Percentiles rank a stretch among this genome's conserved stretches.
phyloP scores from a whole-genome alignment of 345 rosid species.

The Gossypium herbaceum region DNA sequence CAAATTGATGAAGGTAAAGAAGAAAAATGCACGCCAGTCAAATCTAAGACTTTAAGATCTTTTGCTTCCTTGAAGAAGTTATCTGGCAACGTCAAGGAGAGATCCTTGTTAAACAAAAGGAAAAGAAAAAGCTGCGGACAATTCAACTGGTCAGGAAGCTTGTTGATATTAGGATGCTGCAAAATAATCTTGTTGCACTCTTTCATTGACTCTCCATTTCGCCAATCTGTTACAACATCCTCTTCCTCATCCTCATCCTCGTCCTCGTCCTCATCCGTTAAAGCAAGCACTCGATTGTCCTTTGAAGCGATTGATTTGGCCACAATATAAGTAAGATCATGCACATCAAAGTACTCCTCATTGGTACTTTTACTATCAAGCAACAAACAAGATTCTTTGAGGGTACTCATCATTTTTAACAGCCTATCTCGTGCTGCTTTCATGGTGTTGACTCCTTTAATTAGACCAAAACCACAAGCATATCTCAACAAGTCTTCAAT shows the following conservation, averaged over 20 bases:
- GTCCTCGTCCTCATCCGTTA: background rate
- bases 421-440: slow-evolving; percentile 10
- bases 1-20: slow-evolving; percentile 12
- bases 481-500: slow-evolving; percentile 11
- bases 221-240: background rate
- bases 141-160: slow-evolving; percentile 17
- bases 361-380: background rate
- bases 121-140: slow-evolving; percentile 20
- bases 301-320: slow-evolving; percentile 19
- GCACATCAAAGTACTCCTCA: slow-evolving; percentile 1
- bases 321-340: slow-evolving; percentile 18
- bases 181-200: background rate
- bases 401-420: background rate
- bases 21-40: background rate
- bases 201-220: background rate
- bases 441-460: background rate
- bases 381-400: slow-evolving; percentile 23
- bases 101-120: background rate
- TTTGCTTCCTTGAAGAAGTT: slow-evolving; percentile 14
- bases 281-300: background rate
- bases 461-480: slow-evolving; percentile 18
- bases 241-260: background rate
- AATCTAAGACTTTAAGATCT: slow-evolving; percentile 25
- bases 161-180: background rate
- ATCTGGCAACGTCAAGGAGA: background rate